Percentiles rank a stretch among this genome's conserved stretches.
Evolutionary conservation across 2,329 filamentous ascomycete genomes (phyloP).

Genomic region (Aspergillus texensis): DNA sequence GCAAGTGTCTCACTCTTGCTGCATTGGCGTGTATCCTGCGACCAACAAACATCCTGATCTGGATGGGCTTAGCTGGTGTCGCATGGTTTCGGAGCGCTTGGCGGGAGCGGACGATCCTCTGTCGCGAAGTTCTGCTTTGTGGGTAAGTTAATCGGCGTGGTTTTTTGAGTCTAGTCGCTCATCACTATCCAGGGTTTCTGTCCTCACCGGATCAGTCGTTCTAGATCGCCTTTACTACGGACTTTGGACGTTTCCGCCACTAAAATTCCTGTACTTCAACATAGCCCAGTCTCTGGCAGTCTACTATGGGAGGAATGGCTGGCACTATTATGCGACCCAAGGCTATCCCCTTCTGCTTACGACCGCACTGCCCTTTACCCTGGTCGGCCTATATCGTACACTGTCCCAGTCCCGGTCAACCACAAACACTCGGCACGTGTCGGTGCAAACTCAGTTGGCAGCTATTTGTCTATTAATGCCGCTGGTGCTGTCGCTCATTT

Average conservation of each 20-base stretch:
- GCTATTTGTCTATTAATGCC: slow-evolving; percentile 63
- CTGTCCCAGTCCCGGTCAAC: slow-evolving; percentile 38
- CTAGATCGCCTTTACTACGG: slow-evolving; percentile 81
- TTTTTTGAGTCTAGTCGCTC: slow-evolving; percentile 5
- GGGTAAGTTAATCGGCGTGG: slow-evolving; percentile 34
- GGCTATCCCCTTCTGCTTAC: slow-evolving; percentile 85
- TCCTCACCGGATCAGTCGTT: slow-evolving; percentile 65
- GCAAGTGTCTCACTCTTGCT: slow-evolving; percentile 71
- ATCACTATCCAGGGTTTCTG: slow-evolving; percentile 47
- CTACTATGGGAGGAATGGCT: slow-evolving; percentile 88
- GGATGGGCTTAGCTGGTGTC: slow-evolving; percentile 67
- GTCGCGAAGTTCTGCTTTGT: slow-evolving; percentile 67
- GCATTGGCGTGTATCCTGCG: slow-evolving; percentile 82
- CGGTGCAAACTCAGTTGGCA: slow-evolving; percentile 59
- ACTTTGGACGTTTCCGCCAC: slow-evolving; percentile 83
- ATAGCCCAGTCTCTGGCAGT: slow-evolving; percentile 82
- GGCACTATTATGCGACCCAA: slow-evolving; percentile 92
- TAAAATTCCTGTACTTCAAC: slow-evolving; percentile 89
- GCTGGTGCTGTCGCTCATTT: slow-evolving; percentile 70
- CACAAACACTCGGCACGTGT: slow-evolving; percentile 32
- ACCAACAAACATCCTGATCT: slow-evolving; percentile 87
- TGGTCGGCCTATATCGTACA: slow-evolving; percentile 64
- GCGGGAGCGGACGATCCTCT: slow-evolving; percentile 54
- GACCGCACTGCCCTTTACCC: slow-evolving; percentile 76
- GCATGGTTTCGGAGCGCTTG: slow-evolving; percentile 50